Evolutionary conservation across 331 rosid genomes (phyloP).

Genomic region (Telfairia occidentalis): DNA sequence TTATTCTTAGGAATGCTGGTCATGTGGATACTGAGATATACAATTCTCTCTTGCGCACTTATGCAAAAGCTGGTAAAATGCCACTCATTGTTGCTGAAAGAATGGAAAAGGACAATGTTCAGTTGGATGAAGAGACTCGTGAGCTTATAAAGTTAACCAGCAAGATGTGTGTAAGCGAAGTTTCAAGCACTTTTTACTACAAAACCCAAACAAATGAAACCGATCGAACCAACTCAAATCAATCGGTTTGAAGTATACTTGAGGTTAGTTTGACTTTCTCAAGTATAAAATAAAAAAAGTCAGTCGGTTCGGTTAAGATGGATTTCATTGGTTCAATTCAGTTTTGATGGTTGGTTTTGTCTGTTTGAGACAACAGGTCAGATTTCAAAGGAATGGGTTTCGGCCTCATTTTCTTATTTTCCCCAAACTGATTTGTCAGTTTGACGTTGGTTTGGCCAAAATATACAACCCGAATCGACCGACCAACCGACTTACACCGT

Average conservation of each 20-base stretch:
- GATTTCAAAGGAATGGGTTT: not conserved
- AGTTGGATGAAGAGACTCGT: slow-evolving; percentile 57
- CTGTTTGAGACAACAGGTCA: not conserved
- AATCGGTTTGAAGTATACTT: not conserved
- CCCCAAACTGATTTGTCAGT: not conserved
- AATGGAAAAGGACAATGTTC: slow-evolving; percentile 65
- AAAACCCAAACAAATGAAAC: not conserved
- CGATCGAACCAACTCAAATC: not conserved
- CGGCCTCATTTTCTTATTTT: not conserved
- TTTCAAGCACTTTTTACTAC: slow-evolving; percentile 28
- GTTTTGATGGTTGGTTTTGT: not conserved
- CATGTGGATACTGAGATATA: slow-evolving; percentile 56
- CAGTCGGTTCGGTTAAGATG: not conserved
- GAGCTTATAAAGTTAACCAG: slow-evolving; percentile 48
- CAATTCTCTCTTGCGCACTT: slow-evolving; percentile 47
- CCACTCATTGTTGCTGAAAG: slow-evolving; percentile 65
- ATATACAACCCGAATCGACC: not conserved
- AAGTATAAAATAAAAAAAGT: not conserved
- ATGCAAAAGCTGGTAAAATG: slow-evolving; percentile 73
- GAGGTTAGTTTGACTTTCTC: not conserved
- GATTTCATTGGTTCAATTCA: not conserved
- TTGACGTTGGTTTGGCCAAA: not conserved
- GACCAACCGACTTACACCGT: not conserved
- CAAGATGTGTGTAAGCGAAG: slow-evolving; percentile 66
- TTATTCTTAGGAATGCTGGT: slow-evolving; percentile 43